phyloP scores from a whole-genome alignment of 2,329 filamentous ascomycete species.

The Ophiostoma quercus region DNA sequence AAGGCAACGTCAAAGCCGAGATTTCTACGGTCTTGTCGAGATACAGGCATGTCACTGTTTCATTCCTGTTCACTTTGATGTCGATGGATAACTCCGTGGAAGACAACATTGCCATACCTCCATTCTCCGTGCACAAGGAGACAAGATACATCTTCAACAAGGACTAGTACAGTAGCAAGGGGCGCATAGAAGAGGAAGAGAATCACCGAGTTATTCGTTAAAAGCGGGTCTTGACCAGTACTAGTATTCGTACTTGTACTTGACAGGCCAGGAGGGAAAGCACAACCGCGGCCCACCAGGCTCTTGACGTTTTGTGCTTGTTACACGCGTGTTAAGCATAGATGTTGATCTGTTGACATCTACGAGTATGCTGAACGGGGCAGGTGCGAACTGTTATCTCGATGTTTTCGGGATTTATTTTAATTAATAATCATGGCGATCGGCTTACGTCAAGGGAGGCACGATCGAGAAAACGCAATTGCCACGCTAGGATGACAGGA shows the following conservation, averaged over 20 bases:
- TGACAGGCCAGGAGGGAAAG: not conserved
- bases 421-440: not conserved
- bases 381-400: not conserved
- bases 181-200: not conserved
- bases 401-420: not conserved
- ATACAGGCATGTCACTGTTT: not conserved
- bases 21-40: not conserved
- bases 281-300: slow-evolving; percentile 6
- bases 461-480: not conserved
- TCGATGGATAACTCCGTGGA: not conserved
- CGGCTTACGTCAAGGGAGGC: not conserved
- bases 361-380: not conserved
- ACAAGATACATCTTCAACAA: not conserved
- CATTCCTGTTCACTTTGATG: not conserved
- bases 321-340: slow-evolving; percentile 2
- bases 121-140: not conserved
- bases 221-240: not conserved
- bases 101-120: not conserved
- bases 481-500: not conserved
- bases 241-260: not conserved
- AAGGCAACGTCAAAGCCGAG: slow-evolving; percentile 1
- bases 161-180: not conserved
- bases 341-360: no score
- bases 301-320: not conserved
- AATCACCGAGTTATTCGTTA: not conserved